These are phyloP conservation scores for Saccharomycopsis lassenensis DNA, from an alignment of 805 yeast genomes.

Conservation along the genomic window DNA sequence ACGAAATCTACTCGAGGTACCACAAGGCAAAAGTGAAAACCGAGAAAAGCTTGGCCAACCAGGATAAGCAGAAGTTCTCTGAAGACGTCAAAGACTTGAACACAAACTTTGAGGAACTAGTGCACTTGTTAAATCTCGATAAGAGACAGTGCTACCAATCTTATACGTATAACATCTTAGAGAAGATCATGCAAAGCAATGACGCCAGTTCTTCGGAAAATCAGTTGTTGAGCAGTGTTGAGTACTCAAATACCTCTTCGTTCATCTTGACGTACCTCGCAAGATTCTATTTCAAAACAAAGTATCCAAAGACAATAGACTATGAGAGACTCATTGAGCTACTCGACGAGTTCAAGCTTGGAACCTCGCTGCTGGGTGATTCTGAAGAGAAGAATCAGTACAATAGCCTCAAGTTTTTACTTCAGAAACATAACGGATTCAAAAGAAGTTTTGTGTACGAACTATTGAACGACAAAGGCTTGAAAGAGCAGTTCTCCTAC, in stretches of 20 bases:
- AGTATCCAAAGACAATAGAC: no score
- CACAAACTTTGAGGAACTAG: slow-evolving; percentile 4
- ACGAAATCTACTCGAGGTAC: slow-evolving; percentile 7
- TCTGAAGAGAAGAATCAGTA: slow-evolving; percentile 12
- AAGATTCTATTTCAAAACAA: slow-evolving; percentile 3
- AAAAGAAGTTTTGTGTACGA: slow-evolving; percentile 10
- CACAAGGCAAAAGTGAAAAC: slow-evolving; percentile 17
- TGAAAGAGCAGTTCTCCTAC: slow-evolving; percentile 12
- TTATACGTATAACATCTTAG: no score
- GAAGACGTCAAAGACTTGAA: slow-evolving; percentile 13
- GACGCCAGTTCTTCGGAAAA: no score
- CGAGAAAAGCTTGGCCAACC: slow-evolving; percentile 16
- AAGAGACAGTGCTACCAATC: no score
- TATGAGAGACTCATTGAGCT: no score
- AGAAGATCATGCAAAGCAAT: no score
- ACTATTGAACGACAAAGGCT: slow-evolving; percentile 15
- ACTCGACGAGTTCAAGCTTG: no score
- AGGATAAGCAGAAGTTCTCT: slow-evolving; percentile 12
- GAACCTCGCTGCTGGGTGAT: not conserved
- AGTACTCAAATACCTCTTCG: slow-evolving; percentile 11
- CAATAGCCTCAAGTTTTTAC: slow-evolving; percentile 10
- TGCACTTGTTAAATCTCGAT: slow-evolving; percentile 7
- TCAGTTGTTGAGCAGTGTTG: no score
- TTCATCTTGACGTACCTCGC: slow-evolving; percentile 10
- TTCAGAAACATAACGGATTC: slow-evolving; percentile 10